Evolutionary conservation across 306 rosid species (phyloP).

Genomic region (Cicer bijugum): DNA sequence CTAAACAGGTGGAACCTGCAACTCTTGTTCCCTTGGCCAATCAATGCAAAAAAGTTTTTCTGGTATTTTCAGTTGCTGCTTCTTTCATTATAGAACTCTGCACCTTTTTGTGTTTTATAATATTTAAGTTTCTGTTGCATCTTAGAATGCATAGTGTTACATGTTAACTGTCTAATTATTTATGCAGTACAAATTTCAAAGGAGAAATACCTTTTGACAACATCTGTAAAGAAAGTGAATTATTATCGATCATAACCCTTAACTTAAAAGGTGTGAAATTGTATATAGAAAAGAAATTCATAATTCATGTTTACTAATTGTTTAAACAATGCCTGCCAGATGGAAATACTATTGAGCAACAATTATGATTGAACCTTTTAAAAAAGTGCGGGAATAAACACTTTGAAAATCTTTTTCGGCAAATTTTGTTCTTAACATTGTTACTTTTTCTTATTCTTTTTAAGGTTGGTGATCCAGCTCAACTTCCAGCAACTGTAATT

Average conservation of each 20-base stretch:
- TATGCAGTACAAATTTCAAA: conserved; percentile 23
- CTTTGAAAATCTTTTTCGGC: background rate
- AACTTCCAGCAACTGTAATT: conserved; percentile 96
- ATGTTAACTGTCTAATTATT: conserved; percentile 16
- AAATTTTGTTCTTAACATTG: conserved; percentile 23
- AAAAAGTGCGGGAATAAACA: conserved; percentile 21
- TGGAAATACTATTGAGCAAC: conserved; percentile 23
- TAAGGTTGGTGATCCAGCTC: conserved; percentile 96
- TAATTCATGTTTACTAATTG: conserved; percentile 30
- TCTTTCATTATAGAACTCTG: conserved; percentile 28
- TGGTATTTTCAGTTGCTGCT: conserved; percentile 59
- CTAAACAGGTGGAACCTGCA: conserved; percentile 85
- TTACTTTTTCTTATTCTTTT: conserved; percentile 13
- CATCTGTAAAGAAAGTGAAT: conserved; percentile 20
- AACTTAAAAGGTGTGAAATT: conserved; percentile 21
- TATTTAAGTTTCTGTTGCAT: conserved; percentile 33
- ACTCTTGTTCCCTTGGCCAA: conserved; percentile 89
- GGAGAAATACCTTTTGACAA: conserved; percentile 25
- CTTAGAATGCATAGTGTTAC: conserved; percentile 17
- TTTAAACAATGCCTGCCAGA: conserved; percentile 14
- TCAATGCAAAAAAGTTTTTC: conserved; percentile 93
- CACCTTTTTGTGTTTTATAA: conserved; percentile 14
- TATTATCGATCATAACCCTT: background rate
- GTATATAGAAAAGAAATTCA: conserved; percentile 27
- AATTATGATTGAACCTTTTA: conserved; percentile 24